Conservation (phyloP, 1,284 basidiomycete genomes). For the Tremellales sp. region DNA sequence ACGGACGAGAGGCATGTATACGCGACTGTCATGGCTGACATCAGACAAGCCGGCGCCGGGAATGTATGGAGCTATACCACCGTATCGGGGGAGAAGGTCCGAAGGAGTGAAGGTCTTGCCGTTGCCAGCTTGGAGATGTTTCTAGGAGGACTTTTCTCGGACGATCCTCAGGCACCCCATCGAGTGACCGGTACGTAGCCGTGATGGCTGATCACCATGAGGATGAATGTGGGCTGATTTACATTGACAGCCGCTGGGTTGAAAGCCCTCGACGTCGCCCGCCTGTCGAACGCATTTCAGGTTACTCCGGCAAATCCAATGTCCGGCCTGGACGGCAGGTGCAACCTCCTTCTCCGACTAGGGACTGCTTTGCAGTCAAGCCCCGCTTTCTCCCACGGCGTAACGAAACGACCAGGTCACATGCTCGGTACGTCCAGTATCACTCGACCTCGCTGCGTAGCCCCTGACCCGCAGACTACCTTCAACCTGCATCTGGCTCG, state of each 20-base stretch:
- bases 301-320: conserved; percentile 73
- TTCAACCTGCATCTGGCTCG: background rate
- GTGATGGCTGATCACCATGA: conserved; percentile 3
- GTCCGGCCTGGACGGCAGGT: conserved; percentile 83
- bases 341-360: conserved; percentile 69
- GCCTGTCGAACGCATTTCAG: conserved; percentile 71
- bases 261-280: conserved; percentile 60
- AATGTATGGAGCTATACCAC: conserved; percentile 20
- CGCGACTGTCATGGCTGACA: conserved; percentile 90
- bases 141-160: conserved; percentile 71
- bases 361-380: conserved; percentile 63
- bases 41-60: conserved; percentile 78
- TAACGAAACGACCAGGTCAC: conserved; percentile 69
- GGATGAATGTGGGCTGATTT: conserved; percentile 1
- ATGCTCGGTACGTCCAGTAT: conserved; percentile 65
- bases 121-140: conserved; percentile 93
- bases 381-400: conserved; percentile 57
- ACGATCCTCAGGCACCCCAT: conserved; percentile 59
- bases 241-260: conserved; percentile 73
- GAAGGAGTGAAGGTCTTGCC: conserved; percentile 83
- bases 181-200: conserved; percentile 67
- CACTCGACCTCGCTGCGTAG: too few relatives aligned
- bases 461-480: background rate
- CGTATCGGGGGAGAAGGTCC: conserved; percentile 51
- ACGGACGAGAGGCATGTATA: too few relatives aligned